Conservation (phyloP, 2,329 filamentous ascomycete genomes). For the Alternaria sp. region DNA sequence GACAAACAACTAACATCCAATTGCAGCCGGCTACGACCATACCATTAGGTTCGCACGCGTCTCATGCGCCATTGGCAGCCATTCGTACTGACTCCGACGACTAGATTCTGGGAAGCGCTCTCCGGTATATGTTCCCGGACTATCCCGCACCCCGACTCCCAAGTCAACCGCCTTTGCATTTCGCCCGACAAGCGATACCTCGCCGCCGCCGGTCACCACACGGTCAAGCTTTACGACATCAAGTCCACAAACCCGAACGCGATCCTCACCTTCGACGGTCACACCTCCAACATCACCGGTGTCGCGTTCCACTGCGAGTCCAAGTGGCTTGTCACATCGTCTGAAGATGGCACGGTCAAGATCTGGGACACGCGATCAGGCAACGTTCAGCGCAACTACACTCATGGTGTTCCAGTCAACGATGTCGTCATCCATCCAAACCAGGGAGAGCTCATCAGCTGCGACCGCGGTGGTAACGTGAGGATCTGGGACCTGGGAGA, state of each 20-base stretch:
- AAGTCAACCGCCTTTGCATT: constrained; percentile 97
- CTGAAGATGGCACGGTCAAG: constrained; percentile 94
- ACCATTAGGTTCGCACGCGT: constrained; percentile 68
- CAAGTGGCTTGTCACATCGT: constrained; percentile 99
- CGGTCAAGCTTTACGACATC: constrained; percentile 97
- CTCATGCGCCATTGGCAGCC: not conserved
- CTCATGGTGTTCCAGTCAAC: constrained; percentile 86
- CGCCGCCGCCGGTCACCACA: constrained; percentile 79
- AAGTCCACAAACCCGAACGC: constrained; percentile 97
- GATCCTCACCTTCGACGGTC: constrained; percentile 91
- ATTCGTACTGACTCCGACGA: constrained; percentile 16
- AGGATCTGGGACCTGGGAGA: constrained; percentile 96
- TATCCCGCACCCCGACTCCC: constrained; percentile 96
- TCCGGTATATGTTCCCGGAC: constrained; percentile 98
- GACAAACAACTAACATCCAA: constrained; percentile 27
- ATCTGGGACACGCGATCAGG: constrained; percentile 94
- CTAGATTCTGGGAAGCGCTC: constrained; percentile 95
- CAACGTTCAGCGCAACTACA: constrained; percentile 89
- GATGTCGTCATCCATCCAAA: constrained; percentile 99
- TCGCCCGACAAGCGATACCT: constrained; percentile 97
- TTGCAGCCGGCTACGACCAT: constrained; percentile 73
- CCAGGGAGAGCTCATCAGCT: constrained; percentile 96
- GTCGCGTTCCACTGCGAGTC: constrained; percentile 98
- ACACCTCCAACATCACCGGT: constrained; percentile 94
- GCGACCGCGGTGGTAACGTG: constrained; percentile 90